These are phyloP conservation scores for Saccharomycopsis oosterbeekiorum DNA, from an alignment of 805 yeast genomes.

Conservation along the genomic window DNA sequence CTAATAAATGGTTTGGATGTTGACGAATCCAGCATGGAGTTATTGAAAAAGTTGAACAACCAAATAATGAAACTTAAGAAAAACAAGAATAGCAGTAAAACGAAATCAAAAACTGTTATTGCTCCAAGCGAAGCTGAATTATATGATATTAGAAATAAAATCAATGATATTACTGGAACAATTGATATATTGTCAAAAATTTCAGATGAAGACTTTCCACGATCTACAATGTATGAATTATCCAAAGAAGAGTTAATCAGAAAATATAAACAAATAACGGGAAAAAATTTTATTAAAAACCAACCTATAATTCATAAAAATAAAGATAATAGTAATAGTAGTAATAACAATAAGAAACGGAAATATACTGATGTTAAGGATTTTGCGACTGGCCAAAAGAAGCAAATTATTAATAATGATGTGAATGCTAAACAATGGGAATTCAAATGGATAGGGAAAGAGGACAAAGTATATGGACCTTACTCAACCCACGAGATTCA, in stretches of 20 bases:
- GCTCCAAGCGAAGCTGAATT: conserved; percentile 19
- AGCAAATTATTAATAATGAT: conserved; percentile 11
- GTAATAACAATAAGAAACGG: not conserved
- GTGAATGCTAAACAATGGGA: conserved; percentile 33
- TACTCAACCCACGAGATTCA: conserved; percentile 37
- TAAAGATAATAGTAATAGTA: conserved; percentile 7
- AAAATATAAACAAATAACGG: conserved; percentile 34
- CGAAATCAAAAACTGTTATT: not conserved
- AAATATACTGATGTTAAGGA: conserved; percentile 13
- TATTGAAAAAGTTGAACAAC: conserved; percentile 33
- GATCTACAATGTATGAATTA: conserved; percentile 38
- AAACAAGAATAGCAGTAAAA: conserved; percentile 7
- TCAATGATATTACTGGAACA: conserved; percentile 36
- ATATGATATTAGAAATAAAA: conserved; percentile 22
- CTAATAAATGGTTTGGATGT: conserved; percentile 43
- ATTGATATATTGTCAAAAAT: conserved; percentile 34
- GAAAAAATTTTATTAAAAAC: conserved; percentile 25
- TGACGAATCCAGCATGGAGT: conserved; percentile 52
- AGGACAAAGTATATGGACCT: conserved; percentile 40
- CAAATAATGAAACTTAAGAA: conserved; percentile 20
- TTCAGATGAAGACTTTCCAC: conserved; percentile 24
- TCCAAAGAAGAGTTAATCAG: conserved; percentile 48
- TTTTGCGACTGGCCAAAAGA: not conserved
- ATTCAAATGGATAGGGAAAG: conserved; percentile 37
- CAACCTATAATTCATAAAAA: conserved; percentile 4